Conservation (phyloP, 257 asterid genomes). For the Paulownia fortunei region DNA sequence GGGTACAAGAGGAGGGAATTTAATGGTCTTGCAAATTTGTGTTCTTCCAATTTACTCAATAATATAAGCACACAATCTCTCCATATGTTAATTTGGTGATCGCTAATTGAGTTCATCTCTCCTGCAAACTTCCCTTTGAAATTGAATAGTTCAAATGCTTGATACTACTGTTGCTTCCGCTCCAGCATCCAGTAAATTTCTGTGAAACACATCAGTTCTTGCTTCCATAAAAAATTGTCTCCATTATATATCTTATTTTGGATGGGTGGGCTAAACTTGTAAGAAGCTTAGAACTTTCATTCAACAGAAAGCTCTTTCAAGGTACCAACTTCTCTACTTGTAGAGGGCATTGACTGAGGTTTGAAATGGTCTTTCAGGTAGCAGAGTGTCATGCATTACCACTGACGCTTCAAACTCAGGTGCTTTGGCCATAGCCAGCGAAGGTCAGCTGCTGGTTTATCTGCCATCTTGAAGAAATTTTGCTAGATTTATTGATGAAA, state of each 20-base stretch:
- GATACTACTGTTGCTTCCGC: neutral
- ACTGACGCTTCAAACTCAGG: slow-evolving; percentile 57
- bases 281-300: neutral
- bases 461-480: slow-evolving; percentile 44
- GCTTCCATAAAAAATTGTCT: neutral
- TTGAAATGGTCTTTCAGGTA: slow-evolving; percentile 48
- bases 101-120: neutral
- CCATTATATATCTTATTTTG: neutral
- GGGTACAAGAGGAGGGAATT: neutral
- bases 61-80: neutral
- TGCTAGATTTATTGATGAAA: slow-evolving; percentile 16
- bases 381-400: slow-evolving; percentile 60
- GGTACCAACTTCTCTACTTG: neutral
- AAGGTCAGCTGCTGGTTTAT: slow-evolving; percentile 68
- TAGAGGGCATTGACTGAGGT: slow-evolving; percentile 18
- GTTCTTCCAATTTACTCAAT: neutral
- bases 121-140: too few relatives aligned
- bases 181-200: neutral
- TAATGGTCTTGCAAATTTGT: neutral
- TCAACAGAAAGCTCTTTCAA: neutral
- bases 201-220: neutral
- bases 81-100: neutral
- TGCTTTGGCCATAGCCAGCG: slow-evolving; percentile 78
- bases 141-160: neutral
- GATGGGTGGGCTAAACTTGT: neutral